These are phyloP conservation scores for Irpex sp. DNA, from an alignment of 1,284 basidiomycete genomes.

Conservation along the genomic window DNA sequence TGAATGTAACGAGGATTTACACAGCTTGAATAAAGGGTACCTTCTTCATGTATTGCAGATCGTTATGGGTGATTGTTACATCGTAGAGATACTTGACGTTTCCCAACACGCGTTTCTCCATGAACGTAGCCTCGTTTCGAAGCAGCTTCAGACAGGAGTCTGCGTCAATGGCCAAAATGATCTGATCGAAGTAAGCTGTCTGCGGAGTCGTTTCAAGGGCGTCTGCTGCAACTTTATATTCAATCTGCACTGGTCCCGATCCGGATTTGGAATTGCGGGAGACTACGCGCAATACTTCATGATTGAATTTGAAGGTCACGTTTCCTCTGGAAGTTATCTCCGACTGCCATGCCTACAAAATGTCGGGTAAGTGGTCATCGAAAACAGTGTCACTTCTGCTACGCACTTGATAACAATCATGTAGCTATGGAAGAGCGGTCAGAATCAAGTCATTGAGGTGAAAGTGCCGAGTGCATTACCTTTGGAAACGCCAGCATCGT, in stretches of 20 bases:
- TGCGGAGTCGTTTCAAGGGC: constrained; percentile 23
- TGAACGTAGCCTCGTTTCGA: constrained; percentile 49
- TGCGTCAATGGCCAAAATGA: constrained; percentile 58
- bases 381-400: neutral
- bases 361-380: constrained; percentile 29
- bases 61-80: constrained; percentile 57
- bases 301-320: constrained; percentile 37
- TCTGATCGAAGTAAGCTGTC: constrained; percentile 55
- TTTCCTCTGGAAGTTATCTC: constrained; percentile 39
- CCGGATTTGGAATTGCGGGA: constrained; percentile 20
- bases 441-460: constrained; percentile 7
- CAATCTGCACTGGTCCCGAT: constrained; percentile 22
- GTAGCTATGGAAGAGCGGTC: constrained; percentile 28
- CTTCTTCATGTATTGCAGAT: constrained; percentile 53
- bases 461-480: constrained; percentile 19
- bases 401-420: constrained; percentile 21
- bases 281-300: constrained; percentile 39
- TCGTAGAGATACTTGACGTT: constrained; percentile 56
- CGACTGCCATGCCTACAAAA: constrained; percentile 37
- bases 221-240: constrained; percentile 19
- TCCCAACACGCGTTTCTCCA: constrained; percentile 57
- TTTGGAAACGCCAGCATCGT: constrained; percentile 32
- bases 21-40: constrained; percentile 19
- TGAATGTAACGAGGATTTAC: neutral
- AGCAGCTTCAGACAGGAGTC: constrained; percentile 56